Evolutionary conservation across 1,284 basidiomycete genomes (phyloP), one percentile per base, ranked within the genome.

Genomic region (Phellopilus nigrolimitatus): DNA sequence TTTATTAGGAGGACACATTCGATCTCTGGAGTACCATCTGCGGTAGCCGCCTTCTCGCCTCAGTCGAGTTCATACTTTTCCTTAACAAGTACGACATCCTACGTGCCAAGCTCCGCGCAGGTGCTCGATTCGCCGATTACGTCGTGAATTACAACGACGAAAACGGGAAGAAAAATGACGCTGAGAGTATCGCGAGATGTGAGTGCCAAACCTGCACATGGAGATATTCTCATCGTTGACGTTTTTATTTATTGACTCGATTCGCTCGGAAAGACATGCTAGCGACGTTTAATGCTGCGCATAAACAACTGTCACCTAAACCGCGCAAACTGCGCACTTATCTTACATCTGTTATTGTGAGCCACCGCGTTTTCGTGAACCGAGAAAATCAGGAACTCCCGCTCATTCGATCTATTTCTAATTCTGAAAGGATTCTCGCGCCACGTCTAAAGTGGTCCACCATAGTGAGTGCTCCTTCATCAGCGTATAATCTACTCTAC

Each of bases 11-110:
- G 46, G 62, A 63, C 40, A 55, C 62, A 5, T 55, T 61, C 39
- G 56, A 61, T 21, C 49, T 62, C n/a, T 63, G 61, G 61, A 46
- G 53, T n/a, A 46, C 49, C 10, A 55, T 63, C n/a, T 61, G 58
- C 34, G 54, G 53, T 15, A 56, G 57, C 36, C 55, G 56, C 22
- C 51, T 61, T n/a, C 56, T 61, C 27, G 51, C 47, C 13, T 56
- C 55, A 9, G 54, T 58, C 19, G 55, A 57, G 31, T 49, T 61
- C 39, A 60, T 61, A 12, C 48, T 61, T 9, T 61, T 61, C 52
- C 49, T 61, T 27, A 61, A 61, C 51, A 61, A 61, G 49, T 58
- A 54, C 31, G 60, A 61, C 43, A 40, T 59, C 8, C 45, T 61
- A 6, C 41, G 43, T 2, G 44, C 49, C 22, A 61, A 61, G 48